Evolutionary conservation across 2,329 filamentous ascomycete genomes (phyloP), one percentile per base, ranked within the genome.

Genomic region (Fusarium liriodendri): DNA sequence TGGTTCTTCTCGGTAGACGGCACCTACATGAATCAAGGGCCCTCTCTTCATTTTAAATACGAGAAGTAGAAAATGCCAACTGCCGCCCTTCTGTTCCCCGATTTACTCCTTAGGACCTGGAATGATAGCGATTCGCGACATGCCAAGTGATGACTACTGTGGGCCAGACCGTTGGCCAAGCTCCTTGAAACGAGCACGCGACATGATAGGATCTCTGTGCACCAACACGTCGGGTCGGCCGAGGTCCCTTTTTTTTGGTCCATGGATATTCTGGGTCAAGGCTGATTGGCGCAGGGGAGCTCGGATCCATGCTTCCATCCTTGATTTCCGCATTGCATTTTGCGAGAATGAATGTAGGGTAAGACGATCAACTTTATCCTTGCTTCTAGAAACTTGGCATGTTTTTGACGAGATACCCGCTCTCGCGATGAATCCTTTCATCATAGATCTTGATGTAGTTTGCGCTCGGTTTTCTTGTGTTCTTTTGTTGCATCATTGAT

Each of bases 131-230:
- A 61, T 61, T 45, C 58, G 58, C 58, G 58, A 47, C 38, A 61
- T 61, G 58, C 58, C 58, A 45, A 61, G 42, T 47, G 38, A 33
- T 61, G 37, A 40, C 35, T 25, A 37, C 52, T 42, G 37, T 42
- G 57, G 54, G 54, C 32, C 54, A 25, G 13, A 16, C 16, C 20
- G 32, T 58, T 38, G 54, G 16, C 20, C 18, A 40, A 42, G 20
- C 33, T 45, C 64, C 58, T 57, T 73, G 54, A 63, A 40, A 59
- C 22, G 59, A 33, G 62, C 71, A 73, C 71, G 67, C 71, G 71
- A 73, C 70, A 50, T 59, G 47, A 50, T 52, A 52, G 47, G 33
- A 37, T 66, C 55, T 55, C 47, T 60, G 47, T 11, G 29, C 47
- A 58, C 59, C 64, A 59, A 57, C 35, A 37, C 10, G 58, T 67